Evolutionary conservation across 352 stramenopile species (phyloP).

Genomic region (Aphanomyces euteiches): DNA sequence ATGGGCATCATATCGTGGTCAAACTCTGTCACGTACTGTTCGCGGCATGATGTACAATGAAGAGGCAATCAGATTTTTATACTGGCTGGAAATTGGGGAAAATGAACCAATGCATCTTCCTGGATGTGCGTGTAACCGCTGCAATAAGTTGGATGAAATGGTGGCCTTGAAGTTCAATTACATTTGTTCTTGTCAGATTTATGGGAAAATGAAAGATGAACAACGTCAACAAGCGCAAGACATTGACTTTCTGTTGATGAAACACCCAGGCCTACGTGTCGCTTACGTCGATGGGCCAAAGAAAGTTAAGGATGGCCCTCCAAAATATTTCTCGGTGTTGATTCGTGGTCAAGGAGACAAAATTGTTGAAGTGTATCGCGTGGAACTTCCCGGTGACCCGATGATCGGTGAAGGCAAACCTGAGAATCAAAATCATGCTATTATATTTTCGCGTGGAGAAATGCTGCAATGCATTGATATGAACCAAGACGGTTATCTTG

Average conservation of each 20-base stretch:
- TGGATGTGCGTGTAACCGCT: constrained; percentile 80
- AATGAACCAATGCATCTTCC: constrained; percentile 82
- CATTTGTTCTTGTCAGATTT: constrained; percentile 85
- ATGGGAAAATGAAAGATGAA: constrained; percentile 82
- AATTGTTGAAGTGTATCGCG: constrained; percentile 77
- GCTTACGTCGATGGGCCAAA: constrained; percentile 84
- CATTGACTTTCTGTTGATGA: constrained; percentile 71
- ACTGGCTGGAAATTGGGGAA: constrained; percentile 86
- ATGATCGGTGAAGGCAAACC: constrained; percentile 85
- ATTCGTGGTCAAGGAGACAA: constrained; percentile 67
- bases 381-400: constrained; percentile 79
- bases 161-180: constrained; percentile 88
- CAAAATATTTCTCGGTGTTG: constrained; percentile 81
- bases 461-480: constrained; percentile 89
- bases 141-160: constrained; percentile 76
- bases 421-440: constrained; percentile 86
- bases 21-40: constrained; percentile 76
- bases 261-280: constrained; percentile 70
- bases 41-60: constrained; percentile 89
- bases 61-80: constrained; percentile 78
- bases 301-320: constrained; percentile 81
- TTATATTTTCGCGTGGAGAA: constrained; percentile 84
- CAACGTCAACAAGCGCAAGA: constrained; percentile 75
- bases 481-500: constrained; percentile 85
- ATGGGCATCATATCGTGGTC: constrained; percentile 81